Evolutionary conservation across 495 filamentous ascomycete genomes (phyloP).

Genomic region (Trypethelium eluteriae): DNA sequence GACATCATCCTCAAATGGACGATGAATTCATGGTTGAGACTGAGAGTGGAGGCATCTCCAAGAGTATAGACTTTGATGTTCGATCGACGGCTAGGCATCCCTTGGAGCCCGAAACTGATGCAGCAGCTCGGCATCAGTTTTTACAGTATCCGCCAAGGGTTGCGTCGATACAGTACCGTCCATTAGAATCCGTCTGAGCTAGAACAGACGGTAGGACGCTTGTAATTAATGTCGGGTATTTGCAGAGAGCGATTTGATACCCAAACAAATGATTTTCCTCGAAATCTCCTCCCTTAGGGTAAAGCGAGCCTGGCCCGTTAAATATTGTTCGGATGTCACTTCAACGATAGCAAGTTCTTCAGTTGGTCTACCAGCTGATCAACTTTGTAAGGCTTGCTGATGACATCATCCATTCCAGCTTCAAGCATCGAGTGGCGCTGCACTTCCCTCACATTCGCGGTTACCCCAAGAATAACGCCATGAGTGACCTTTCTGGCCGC

Average conservation of each 20-base stretch:
- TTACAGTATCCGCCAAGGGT: neutral
- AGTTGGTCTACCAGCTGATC: constrained; percentile 20
- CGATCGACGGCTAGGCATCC: neutral
- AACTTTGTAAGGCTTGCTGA: constrained; percentile 25
- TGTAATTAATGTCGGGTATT: neutral
- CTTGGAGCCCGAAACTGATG: neutral
- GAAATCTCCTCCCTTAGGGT: too few species aligned
- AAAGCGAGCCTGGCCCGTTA: too few species aligned
- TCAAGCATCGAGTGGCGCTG: constrained; percentile 28
- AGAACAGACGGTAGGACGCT: neutral
- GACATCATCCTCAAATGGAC: neutral
- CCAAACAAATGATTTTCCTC: neutral
- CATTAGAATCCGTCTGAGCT: neutral
- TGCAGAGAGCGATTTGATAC: neutral
- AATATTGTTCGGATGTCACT: too few species aligned
- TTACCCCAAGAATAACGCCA: constrained; percentile 29
- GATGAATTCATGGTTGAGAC: neutral
- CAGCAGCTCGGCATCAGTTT: neutral
- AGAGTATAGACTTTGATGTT: constrained; percentile 2
- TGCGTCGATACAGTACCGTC: neutral
- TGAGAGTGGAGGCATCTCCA: neutral
- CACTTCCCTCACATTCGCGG: constrained; percentile 30
- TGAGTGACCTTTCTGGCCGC: constrained; percentile 17
- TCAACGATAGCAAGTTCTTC: neutral
- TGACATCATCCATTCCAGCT: constrained; percentile 31